Evolutionary conservation across 495 filamentous ascomycete genomes (phyloP).

Genomic region (Articulospora tetracladia): DNA sequence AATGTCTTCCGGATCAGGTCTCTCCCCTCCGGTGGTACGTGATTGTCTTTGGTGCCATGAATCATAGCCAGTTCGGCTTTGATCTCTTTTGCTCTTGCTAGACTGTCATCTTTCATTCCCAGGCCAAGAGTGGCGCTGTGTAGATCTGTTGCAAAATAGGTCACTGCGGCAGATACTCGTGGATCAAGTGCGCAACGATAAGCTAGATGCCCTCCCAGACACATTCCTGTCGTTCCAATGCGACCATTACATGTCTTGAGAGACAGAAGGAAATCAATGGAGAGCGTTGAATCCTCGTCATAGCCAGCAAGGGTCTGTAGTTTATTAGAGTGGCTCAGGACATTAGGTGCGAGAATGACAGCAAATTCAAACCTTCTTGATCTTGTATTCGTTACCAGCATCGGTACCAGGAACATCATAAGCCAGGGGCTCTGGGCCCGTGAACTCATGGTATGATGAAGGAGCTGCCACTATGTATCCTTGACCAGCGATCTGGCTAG

Average conservation of each 20-base stretch:
- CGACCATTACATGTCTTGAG: constrained; percentile 79
- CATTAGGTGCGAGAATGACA: constrained; percentile 3
- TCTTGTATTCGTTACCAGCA: constrained; percentile 80
- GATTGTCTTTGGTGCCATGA: constrained; percentile 84
- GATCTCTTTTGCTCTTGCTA: constrained; percentile 65
- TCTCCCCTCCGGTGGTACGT: constrained; percentile 80
- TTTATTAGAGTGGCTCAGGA: neutral
- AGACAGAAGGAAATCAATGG: constrained; percentile 70
- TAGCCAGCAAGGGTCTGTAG: constrained; percentile 76
- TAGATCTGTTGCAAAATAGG: constrained; percentile 93
- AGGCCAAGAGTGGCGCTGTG: constrained; percentile 71
- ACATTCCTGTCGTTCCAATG: constrained; percentile 91
- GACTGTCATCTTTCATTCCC: constrained; percentile 63
- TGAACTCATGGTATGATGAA: constrained; percentile 91
- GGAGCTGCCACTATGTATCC: constrained; percentile 93
- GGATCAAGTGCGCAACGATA: constrained; percentile 78
- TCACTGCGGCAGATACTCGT: constrained; percentile 70
- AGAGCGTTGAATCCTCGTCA: constrained; percentile 75
- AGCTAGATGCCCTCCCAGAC: constrained; percentile 87
- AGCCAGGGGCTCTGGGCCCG: constrained; percentile 73
- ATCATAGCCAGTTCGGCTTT: constrained; percentile 78
- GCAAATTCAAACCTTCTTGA: constrained; percentile 64
- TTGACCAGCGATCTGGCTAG: constrained; percentile 86
- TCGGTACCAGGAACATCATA: constrained; percentile 91
- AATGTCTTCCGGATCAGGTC: constrained; percentile 84